Evolutionary conservation across 2,329 filamentous ascomycete genomes (phyloP).

Genomic region (Fusarium pininemorale): DNA sequence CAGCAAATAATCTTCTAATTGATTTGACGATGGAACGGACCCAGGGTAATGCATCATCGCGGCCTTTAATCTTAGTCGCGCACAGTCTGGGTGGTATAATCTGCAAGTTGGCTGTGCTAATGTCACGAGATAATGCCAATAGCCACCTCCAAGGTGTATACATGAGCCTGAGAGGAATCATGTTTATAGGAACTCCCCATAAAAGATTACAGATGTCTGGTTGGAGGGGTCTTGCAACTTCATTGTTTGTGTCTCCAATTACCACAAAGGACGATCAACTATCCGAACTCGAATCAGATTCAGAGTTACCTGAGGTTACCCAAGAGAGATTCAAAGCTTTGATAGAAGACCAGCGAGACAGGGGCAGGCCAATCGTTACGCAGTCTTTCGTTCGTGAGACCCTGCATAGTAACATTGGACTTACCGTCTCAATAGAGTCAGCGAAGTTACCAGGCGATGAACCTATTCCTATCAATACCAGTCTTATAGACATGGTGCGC

Average conservation of each 20-base stretch:
- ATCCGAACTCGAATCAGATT: accelerated
- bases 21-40: no score
- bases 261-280: background rate
- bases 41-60: background rate
- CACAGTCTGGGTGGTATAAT: background rate
- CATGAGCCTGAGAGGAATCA: background rate
- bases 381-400: background rate
- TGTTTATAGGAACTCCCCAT: background rate
- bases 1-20: background rate
- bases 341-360: background rate
- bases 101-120: accelerated
- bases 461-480: no score
- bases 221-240: no score
- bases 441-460: background rate
- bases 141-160: background rate
- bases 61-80: background rate
- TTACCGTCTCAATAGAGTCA: accelerated
- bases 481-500: no score
- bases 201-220: accelerated
- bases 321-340: accelerated
- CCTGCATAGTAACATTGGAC: background rate
- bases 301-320: accelerated
- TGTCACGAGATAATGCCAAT: background rate
- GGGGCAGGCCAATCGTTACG: accelerated
- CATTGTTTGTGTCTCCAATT: no score